These are phyloP conservation scores for Candida labiduridarum DNA, from an alignment of 1,139 yeast species.

Conservation along the genomic window DNA sequence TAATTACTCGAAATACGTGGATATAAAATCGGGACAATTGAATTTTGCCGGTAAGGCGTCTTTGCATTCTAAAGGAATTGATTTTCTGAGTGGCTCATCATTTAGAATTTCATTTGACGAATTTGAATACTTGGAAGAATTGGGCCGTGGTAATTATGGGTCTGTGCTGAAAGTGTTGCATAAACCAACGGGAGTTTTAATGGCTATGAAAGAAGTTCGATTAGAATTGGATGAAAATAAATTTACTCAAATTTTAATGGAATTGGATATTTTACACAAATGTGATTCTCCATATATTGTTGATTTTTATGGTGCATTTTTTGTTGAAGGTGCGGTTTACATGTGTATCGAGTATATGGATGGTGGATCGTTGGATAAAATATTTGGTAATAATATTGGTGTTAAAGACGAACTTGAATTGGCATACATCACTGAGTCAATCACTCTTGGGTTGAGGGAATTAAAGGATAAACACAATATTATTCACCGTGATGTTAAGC, in stretches of 20 bases:
- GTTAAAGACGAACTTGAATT: conserved; percentile 73
- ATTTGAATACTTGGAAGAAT: conserved; percentile 78
- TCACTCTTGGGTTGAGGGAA: conserved; percentile 79
- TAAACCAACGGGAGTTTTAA: conserved; percentile 87
- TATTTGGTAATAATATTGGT: conserved; percentile 73
- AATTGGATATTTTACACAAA: conserved; percentile 86
- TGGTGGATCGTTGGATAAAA: conserved; percentile 90
- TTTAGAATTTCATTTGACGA: conserved; percentile 87
- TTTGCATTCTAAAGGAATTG: conserved; percentile 87
- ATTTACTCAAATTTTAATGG: conserved; percentile 94
- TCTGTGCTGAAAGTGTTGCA: conserved; percentile 91
- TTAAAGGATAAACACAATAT: conserved; percentile 86
- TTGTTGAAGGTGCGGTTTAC: conserved; percentile 96
- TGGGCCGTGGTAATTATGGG: conserved; percentile 96
- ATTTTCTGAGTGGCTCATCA: conserved; percentile 84
- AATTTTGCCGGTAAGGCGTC: conserved; percentile 95
- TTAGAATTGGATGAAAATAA: conserved; percentile 89
- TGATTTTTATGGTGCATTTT: conserved; percentile 95
- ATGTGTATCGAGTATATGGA: conserved; percentile 99
- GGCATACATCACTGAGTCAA: conserved; percentile 81
- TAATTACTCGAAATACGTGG: conserved; percentile 83
- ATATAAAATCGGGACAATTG: conserved; percentile 86
- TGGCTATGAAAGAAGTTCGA: conserved; percentile 98
- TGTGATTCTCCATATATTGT: conserved; percentile 90
- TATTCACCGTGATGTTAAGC: conserved; percentile 96